Percentiles rank a stretch among this genome's conserved stretches.
phyloP scores from a whole-genome alignment of 2,329 filamentous ascomycete genomes.

The Meredithiella fracta region DNA sequence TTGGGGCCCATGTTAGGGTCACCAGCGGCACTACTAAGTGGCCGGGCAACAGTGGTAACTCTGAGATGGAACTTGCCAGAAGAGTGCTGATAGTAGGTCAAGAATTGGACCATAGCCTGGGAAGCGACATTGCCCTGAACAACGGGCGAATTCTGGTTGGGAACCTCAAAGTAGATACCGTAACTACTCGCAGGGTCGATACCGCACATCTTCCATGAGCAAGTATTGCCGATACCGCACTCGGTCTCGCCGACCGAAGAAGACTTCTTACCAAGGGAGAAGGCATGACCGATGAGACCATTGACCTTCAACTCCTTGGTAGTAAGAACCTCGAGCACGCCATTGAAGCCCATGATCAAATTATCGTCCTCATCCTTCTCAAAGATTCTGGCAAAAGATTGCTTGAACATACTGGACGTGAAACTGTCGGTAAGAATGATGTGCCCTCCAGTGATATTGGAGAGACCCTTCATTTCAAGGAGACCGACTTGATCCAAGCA shows the following conservation, averaged over 20 bases:
- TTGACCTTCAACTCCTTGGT: conserved; percentile 98
- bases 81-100: conserved; percentile 97
- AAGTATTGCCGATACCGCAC: conserved; percentile 95
- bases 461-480: conserved; percentile 92
- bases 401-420: conserved; percentile 97
- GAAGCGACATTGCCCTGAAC: conserved; percentile 49
- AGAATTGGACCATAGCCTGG: conserved; percentile 92
- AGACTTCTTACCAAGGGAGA: conserved; percentile 96
- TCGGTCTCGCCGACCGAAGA: conserved; percentile 94
- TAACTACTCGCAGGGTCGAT: conserved; percentile 91
- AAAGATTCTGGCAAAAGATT: conserved; percentile 92
- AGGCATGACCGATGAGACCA: conserved; percentile 86
- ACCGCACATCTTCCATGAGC: conserved; percentile 99
- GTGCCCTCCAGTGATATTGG: conserved; percentile 90
- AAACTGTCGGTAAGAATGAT: conserved; percentile 98
- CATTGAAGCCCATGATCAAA: conserved; percentile 95
- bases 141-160: conserved; percentile 71
- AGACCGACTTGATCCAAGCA: conserved; percentile 95
- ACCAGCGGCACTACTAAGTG: conserved; percentile 80
- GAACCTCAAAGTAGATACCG: conserved; percentile 94
- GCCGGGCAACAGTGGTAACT: conserved; percentile 83
- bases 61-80: conserved; percentile 91
- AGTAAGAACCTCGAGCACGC: conserved; percentile 83
- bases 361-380: conserved; percentile 94
- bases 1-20: conserved; percentile 92